These are phyloP conservation scores for Dittrichia graveolens DNA, from an alignment of 129 eudicot genomes.

Conservation along the genomic window DNA sequence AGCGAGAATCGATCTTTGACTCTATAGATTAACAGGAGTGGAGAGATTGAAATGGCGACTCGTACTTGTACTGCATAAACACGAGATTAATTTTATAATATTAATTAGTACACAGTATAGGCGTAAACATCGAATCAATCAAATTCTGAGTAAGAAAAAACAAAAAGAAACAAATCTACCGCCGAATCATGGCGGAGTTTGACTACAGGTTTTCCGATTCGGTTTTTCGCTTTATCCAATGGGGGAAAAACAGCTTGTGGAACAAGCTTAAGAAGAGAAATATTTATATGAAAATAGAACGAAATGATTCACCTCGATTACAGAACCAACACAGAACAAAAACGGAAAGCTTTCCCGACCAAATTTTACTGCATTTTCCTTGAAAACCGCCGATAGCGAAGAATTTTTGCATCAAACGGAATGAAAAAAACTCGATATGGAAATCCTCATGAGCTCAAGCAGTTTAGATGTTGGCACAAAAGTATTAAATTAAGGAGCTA, in stretches of 20 bases:
- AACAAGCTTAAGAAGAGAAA: slow-evolving; percentile 18
- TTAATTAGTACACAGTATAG: slow-evolving; percentile 33
- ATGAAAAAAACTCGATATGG: slow-evolving; percentile 1
- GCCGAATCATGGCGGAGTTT: slow-evolving; percentile 40
- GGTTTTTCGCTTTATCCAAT: slow-evolving; percentile 27
- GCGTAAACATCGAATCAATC: slow-evolving; percentile 48
- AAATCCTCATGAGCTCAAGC: slow-evolving; percentile 30
- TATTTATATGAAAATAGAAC: slow-evolving; percentile 7
- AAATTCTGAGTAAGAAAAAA: slow-evolving; percentile 6
- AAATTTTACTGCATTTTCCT: slow-evolving; percentile 24
- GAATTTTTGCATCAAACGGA: slow-evolving; percentile 8
- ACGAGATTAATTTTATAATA: slow-evolving; percentile 27
- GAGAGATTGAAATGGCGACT: slow-evolving; percentile 25
- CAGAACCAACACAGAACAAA: slow-evolving; percentile 14
- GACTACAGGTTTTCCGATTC: slow-evolving; percentile 26
- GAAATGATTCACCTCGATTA: slow-evolving; percentile 23
- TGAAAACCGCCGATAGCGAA: slow-evolving; percentile 27
- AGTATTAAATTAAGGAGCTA: slow-evolving; percentile 17
- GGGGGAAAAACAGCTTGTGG: slow-evolving; percentile 28
- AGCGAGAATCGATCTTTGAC: slow-evolving; percentile 22
- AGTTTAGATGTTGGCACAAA: slow-evolving; percentile 19
- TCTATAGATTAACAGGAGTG: slow-evolving; percentile 24
- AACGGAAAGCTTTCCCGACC: slow-evolving; percentile 34
- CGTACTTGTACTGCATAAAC: slow-evolving; percentile 26
- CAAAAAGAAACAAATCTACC: slow-evolving; percentile 21